A percentile compares a stretch with the other conserved stretches of the same genome.
Conservation (phyloP, 1,284 basidiomycete species). For the Golubevia sp. region DNA sequence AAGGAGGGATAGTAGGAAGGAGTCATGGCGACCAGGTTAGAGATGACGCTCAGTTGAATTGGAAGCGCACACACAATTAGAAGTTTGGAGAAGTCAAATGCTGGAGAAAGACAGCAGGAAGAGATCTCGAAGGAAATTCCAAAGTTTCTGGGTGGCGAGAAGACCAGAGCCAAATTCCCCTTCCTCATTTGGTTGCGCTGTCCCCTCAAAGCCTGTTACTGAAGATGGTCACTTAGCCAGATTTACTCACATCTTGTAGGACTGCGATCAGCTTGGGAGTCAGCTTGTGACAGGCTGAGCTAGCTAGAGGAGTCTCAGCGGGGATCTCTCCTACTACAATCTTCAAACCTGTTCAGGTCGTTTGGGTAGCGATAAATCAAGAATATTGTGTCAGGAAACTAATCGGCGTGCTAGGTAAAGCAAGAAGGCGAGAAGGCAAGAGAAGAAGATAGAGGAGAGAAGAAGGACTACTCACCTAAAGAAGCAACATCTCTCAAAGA, state of each 20-base stretch:
- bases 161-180: conserved; percentile 8
- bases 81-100: background rate
- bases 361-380: background rate
- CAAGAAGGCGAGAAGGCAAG: no score
- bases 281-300: conserved; percentile 79
- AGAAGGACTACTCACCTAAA: conserved; percentile 66
- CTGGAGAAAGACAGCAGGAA: no score
- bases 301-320: conserved; percentile 75
- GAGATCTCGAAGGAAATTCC: background rate
- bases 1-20: conserved; percentile 3
- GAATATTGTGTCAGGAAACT: no score
- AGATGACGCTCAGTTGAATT: background rate
- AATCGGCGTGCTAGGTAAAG: background rate
- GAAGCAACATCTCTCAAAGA: conserved; percentile 90
- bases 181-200: background rate
- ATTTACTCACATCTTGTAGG: conserved; percentile 71
- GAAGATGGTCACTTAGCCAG: conserved; percentile 5
- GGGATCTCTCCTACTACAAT: conserved; percentile 90
- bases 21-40: background rate
- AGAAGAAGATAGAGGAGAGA: no score
- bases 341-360: conserved; percentile 76
- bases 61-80: background rate
- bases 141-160: background rate
- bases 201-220: background rate
- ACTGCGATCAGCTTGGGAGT: conserved; percentile 81